phyloP scores from a whole-genome alignment of 768 basidiomycete genomes.

The Psilocybe sp. region DNA sequence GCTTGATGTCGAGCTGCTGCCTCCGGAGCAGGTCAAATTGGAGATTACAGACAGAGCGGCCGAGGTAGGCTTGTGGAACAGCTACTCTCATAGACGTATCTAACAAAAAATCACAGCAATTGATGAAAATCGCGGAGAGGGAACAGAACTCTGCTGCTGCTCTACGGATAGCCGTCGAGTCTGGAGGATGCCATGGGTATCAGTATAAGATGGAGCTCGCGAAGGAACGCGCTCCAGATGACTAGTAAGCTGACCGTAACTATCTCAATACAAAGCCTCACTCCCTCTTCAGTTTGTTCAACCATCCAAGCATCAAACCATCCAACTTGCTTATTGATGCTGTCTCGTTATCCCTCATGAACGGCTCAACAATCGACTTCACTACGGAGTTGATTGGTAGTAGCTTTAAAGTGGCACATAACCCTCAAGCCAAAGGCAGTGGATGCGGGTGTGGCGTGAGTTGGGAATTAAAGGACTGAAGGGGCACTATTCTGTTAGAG shows the following conservation, averaged over 20 bases:
- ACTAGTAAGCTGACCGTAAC: slow-evolving; percentile 62
- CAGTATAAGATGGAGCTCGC: slow-evolving; percentile 92
- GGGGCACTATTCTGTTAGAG: slow-evolving; percentile 4
- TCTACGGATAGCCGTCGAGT: slow-evolving; percentile 82
- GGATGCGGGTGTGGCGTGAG: slow-evolving; percentile 96
- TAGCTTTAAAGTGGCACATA: slow-evolving; percentile 78
- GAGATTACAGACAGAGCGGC: slow-evolving; percentile 73
- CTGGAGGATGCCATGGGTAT: slow-evolving; percentile 96
- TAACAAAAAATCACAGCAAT: slow-evolving; percentile 53
- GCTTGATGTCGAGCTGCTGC: slow-evolving; percentile 58
- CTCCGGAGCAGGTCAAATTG: slow-evolving; percentile 50
- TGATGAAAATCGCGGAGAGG: slow-evolving; percentile 63
- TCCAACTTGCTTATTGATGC: slow-evolving; percentile 84
- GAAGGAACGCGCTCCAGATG: slow-evolving; percentile 57
- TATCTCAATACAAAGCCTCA: neutral
- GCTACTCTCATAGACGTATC: neutral
- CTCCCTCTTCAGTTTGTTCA: slow-evolving; percentile 51
- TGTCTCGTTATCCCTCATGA: slow-evolving; percentile 78
- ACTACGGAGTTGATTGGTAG: slow-evolving; percentile 95
- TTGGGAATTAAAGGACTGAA: slow-evolving; percentile 76
- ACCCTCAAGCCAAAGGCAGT: slow-evolving; percentile 87
- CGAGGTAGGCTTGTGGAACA: slow-evolving; percentile 43
- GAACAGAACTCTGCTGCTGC: slow-evolving; percentile 64
- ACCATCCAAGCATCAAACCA: slow-evolving; percentile 67
- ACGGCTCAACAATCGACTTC: slow-evolving; percentile 87